Evolutionary conservation across 495 filamentous ascomycete species (phyloP), one percentile per base, ranked within the genome.

Genomic region (Penicillium malachiteum): DNA sequence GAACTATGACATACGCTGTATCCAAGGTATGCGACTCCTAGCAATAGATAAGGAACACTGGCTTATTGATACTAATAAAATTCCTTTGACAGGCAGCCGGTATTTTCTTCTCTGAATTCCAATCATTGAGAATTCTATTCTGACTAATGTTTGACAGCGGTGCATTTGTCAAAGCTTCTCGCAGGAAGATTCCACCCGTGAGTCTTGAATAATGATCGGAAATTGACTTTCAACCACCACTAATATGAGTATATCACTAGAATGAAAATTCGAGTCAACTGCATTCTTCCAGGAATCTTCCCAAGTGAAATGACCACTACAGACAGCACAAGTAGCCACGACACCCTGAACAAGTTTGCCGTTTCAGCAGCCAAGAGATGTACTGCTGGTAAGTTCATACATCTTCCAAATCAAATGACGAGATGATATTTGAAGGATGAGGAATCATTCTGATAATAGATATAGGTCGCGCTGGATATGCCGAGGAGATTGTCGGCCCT

Each of bases 281-380:
- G 59, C 38, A 81, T 81, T 46, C 73, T 75, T 6, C 78, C 78
- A 10, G 71, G 74, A 41, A 68, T 76, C 1, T 78, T 76, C 58
- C 74, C 74, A 3, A 67, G 58, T 26, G 74, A 50, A 40, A 54
- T 50, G 53, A 55, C 51, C 12, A 35, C 51, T 7, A 46, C 51
- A 14, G 41, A 52, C 7, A 32, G 46, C 9, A 52, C 52, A 18
- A 59, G 47, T 18, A 46, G 55, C 16, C 52, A 59, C 33, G 51
- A 59, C 40, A 32, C 45, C 14, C 55, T 55, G 17, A 52, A 14
- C 40, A 39, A 55, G 16, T 30, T 30, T 18, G 52, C 57, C 11
- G 52, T 55, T n/a, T 51, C 50, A 18, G 52, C 56, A 30, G 57
- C 46, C 12, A 33, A 37, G 17, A 35, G 57, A 3, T 45, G 18